Evolutionary conservation across 2,329 filamentous ascomycete genomes (phyloP), one percentile per base, ranked within the genome.

Genomic region (Penicillium olsonii): DNA sequence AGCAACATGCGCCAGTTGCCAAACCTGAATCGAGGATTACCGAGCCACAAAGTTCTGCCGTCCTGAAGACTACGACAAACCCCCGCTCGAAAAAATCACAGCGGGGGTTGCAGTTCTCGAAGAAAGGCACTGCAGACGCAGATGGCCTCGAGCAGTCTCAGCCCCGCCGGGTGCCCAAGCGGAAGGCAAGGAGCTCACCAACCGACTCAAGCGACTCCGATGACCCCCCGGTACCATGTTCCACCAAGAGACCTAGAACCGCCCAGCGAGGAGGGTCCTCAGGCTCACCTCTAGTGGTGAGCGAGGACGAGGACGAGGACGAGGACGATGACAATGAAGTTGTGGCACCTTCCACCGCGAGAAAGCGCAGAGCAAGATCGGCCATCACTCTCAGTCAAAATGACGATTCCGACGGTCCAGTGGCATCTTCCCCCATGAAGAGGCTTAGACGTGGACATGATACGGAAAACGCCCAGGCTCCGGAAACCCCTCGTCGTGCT

Each of bases 81-180:
- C 2, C 17, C 4, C 20, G 19, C 4, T 15, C 19, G 18, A 38
- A 19, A 14, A 45, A 51, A n/a, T 14, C 19, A n/a, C 48, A 29
- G 7, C 34, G 14, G 20, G 19, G 31, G 2, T 45, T 29, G 7
- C 34, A 19, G 9, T 42, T 17, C 4, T 15, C 44, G 18, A 24
- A 17, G 3, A 10, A 26, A 7, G 11, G 31, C 5, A 12, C 22
- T 3, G 39, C 35, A 26, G 33, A 31, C 19, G 18, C 35, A n/a
- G 19, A 45, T n/a, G 31, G 26, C 9, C 53, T 51, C 14, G 50
- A 43, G 29, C 53, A 54, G 5, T 46, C 54, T 26, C 54, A 56
- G 14, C 55, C 65, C 22, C 55, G 55, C 43, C 60, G 59, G 44
- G 67, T 67, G 49, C 45, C 68, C 20, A 65, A 67, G 51, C 54